A percentile compares a stretch with the other conserved stretches of the same genome.
Evolutionary conservation across 495 filamentous ascomycete species (phyloP).

Genomic region (Recurvomyces mirabilis): DNA sequence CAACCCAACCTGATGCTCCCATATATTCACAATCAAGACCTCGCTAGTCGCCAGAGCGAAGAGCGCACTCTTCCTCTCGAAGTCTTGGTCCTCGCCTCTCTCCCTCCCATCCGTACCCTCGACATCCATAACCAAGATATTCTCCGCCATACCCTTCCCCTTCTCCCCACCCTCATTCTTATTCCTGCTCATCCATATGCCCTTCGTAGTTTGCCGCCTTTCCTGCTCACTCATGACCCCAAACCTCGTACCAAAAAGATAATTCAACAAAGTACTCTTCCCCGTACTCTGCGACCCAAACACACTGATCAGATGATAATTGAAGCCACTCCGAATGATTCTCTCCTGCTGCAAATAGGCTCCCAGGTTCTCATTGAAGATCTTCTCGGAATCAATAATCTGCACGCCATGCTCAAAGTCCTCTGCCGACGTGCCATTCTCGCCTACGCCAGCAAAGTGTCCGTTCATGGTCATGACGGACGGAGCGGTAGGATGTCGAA

Average conservation of each 20-base stretch:
- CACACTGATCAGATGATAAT: conserved; percentile 96
- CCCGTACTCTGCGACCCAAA: conserved; percentile 98
- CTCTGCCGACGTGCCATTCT: conserved; percentile 49
- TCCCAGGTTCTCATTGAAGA: conserved; percentile 78
- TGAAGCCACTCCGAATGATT: conserved; percentile 81
- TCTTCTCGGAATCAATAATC: conserved; percentile 89
- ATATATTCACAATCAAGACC: conserved; percentile 96
- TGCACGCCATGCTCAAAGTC: conserved; percentile 89
- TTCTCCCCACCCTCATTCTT: conserved; percentile 43
- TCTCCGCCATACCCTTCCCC: conserved; percentile 66
- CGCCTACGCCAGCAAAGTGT: conserved; percentile 75
- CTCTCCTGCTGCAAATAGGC: conserved; percentile 69
- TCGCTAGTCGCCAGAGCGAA: conserved; percentile 97
- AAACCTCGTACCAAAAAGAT: conserved; percentile 91
- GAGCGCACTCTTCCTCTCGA: conserved; percentile 92
- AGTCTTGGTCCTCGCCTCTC: conserved; percentile 95
- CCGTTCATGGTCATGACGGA: conserved; percentile 66
- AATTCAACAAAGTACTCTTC: conserved; percentile 92
- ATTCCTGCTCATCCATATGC: conserved; percentile 98
- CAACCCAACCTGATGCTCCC: conserved; percentile 96
- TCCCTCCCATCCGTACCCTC: conserved; percentile 96
- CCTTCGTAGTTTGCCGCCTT: conserved; percentile 91
- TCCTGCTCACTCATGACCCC: conserved; percentile 90
- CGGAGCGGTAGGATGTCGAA: conserved; percentile 34
- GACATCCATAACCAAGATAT: conserved; percentile 98